Percentiles rank a stretch among this genome's conserved stretches.
These are phyloP conservation scores for Trametes punicea DNA, from an alignment of 768 basidiomycete species.

Conservation along the genomic window DNA sequence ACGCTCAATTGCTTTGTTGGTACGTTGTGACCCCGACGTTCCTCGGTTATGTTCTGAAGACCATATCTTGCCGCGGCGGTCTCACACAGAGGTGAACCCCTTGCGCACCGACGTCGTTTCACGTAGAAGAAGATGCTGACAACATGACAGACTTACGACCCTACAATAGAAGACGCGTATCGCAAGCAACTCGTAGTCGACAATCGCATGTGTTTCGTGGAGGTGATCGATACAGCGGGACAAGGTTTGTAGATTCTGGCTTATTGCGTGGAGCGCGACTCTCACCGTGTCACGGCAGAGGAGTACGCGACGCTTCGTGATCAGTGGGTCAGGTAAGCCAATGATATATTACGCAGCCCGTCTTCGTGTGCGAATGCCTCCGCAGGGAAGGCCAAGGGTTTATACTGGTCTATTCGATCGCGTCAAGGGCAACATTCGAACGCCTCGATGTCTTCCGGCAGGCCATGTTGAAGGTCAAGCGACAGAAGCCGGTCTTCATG, in stretches of 20 bases:
- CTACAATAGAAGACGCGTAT: constrained; percentile 98
- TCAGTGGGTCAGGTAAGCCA: constrained; percentile 92
- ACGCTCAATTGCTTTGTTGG: constrained; percentile 96
- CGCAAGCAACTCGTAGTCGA: constrained; percentile 93
- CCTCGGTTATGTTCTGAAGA: neutral
- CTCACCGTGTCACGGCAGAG: constrained; percentile 51
- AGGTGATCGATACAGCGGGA: constrained; percentile 96
- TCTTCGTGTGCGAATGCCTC: constrained; percentile 9
- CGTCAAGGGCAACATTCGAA: constrained; percentile 89
- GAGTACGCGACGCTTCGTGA: constrained; percentile 95
- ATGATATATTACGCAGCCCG: constrained; percentile 8
- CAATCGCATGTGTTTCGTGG: constrained; percentile 92
- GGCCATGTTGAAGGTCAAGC: constrained; percentile 85
- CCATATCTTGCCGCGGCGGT: constrained; percentile 9
- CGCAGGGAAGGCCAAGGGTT: constrained; percentile 95
- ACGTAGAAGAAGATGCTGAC: neutral
- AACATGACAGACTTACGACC: constrained; percentile 80
- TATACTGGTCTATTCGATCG: constrained; percentile 94
- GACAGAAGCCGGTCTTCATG: constrained; percentile 84
- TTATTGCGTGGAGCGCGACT: constrained; percentile 2
- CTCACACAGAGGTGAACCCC: constrained; percentile 16
- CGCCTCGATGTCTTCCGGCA: constrained; percentile 87
- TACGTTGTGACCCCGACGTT: constrained; percentile 32
- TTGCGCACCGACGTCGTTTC: neutral
- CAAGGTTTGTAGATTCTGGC: constrained; percentile 68